Evolutionary conservation across 805 yeast species (phyloP).

Genomic region (Tetrapisispora iriomotensis): DNA sequence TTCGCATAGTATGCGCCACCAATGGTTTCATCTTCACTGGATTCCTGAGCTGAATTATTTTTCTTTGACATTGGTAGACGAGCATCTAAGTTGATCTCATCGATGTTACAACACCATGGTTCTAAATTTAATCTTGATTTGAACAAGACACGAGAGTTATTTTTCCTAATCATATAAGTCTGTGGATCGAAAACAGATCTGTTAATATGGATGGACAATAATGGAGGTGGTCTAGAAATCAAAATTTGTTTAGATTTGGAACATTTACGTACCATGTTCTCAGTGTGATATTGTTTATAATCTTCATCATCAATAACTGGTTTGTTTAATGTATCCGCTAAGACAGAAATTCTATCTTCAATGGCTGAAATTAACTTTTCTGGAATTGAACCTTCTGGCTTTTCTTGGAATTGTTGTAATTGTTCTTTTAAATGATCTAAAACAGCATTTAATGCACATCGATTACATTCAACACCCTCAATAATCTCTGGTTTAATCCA

Average conservation of each 20-base stretch:
- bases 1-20: slow-evolving; percentile 25
- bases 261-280: slow-evolving; percentile 62
- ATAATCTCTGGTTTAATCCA: slow-evolving; percentile 79
- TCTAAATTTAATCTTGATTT: slow-evolving; percentile 59
- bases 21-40: slow-evolving; percentile 26
- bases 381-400: slow-evolving; percentile 13
- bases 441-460: slow-evolving; percentile 72
- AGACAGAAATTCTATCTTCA: slow-evolving; percentile 36
- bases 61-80: slow-evolving; percentile 58
- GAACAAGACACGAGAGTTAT: slow-evolving; percentile 72
- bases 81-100: slow-evolving; percentile 71
- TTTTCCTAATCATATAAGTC: slow-evolving; percentile 75
- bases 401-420: slow-evolving; percentile 20
- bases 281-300: slow-evolving; percentile 62
- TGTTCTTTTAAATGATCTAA: slow-evolving; percentile 39
- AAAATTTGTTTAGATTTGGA: slow-evolving; percentile 77
- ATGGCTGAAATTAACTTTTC: slow-evolving; percentile 31
- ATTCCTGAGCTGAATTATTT: slow-evolving; percentile 32
- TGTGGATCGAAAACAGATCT: slow-evolving; percentile 87
- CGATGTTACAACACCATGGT: slow-evolving; percentile 58
- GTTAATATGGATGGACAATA: slow-evolving; percentile 78
- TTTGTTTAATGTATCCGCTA: slow-evolving; percentile 45
- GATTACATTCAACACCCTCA: slow-evolving; percentile 88
- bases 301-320: slow-evolving; percentile 73
- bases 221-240: slow-evolving; percentile 73